Base-by-base conservation (phyloP, 108 stramenopile genomes). In the Aureococcus anophagefferens region DNA sequence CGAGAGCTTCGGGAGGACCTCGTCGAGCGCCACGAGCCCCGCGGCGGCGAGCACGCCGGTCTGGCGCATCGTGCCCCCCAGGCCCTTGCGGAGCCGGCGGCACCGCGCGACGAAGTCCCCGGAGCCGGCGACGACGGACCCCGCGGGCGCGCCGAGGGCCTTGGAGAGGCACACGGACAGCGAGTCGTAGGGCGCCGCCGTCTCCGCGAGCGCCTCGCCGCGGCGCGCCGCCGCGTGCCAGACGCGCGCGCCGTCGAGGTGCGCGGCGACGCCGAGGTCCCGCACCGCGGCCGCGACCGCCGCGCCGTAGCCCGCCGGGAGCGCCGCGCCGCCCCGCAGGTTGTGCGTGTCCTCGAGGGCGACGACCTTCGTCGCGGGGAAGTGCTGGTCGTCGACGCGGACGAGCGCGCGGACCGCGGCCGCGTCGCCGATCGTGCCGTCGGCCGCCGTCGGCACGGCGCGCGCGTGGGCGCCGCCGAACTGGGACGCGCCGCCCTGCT, bases 11-110 rank as follows among this genome's bases (percentile, higher is more conserved):
- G 86, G 85, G 15, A 93, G 80, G 71, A 89, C 84, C 72, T 94
- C 84, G 65, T 88, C 65, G 21, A 97, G 77, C 4, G 93, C 95
- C 74, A 89, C 87, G 74, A 94, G 74, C 11, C 93, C 93, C 87
- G 92, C 89, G 34, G 91, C 85, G 14, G 96, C 96, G 40, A 97
- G 80, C 0, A 94, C 89, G 40, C 96, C 94, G 0, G 82, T 88
- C 67, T 98, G 97, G 34, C 98, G 85, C 96, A 96, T 96, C 14
- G 95, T 96, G 31, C 98, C 98, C 0, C 98, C 98, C 40, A 92
- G 80, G 29, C 93, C 90, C 81, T 99, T 99, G 0, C 98, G 69
- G 63, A 90, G 88, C 68, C 94, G 83, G 65, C 87, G 79, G 14
- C 96, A 95, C 67, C 89, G 74, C 34, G 77, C 72, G 31, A 83